Evolutionary conservation across 2,329 filamentous ascomycete genomes (phyloP).

Genomic region (Stagonosporopsis vannaccii): DNA sequence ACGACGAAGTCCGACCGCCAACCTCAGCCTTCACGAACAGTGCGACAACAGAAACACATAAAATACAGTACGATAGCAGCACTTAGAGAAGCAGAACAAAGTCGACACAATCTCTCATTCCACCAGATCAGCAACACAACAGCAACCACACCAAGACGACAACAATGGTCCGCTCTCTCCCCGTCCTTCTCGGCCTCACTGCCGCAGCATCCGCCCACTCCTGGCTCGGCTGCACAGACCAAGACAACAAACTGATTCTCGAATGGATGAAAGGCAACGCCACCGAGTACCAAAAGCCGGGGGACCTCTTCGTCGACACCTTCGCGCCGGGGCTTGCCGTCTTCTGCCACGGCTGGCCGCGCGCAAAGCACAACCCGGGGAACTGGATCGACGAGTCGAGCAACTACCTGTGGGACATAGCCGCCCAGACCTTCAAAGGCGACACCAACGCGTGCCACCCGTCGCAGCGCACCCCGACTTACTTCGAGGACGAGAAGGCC

Average conservation of each 20-base stretch:
- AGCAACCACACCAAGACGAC: neutral
- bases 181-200: slow-evolving; percentile 3
- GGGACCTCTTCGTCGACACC: slow-evolving; percentile 18
- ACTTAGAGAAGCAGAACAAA: neutral
- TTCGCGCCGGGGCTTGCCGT: slow-evolving; percentile 27
- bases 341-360: slow-evolving; percentile 34
- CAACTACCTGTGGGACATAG: slow-evolving; percentile 28
- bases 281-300: slow-evolving; percentile 15
- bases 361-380: slow-evolving; percentile 31
- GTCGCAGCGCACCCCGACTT: slow-evolving; percentile 19
- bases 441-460: slow-evolving; percentile 31
- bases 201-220: slow-evolving; percentile 28
- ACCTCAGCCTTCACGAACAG: neutral
- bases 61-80: neutral
- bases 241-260: slow-evolving; percentile 34
- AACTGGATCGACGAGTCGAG: slow-evolving; percentile 35
- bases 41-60: neutral
- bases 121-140: neutral
- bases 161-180: slow-evolving; percentile 13
- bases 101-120: neutral
- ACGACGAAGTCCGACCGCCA: slow-evolving; percentile 9
- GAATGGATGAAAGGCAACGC: slow-evolving; percentile 30
- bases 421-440: neutral
- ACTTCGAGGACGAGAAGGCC: slow-evolving; percentile 24
- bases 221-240: slow-evolving; percentile 35